phyloP scores from a whole-genome alignment of 768 basidiomycete species.

The Lanmaoa pseudosensibilis region DNA sequence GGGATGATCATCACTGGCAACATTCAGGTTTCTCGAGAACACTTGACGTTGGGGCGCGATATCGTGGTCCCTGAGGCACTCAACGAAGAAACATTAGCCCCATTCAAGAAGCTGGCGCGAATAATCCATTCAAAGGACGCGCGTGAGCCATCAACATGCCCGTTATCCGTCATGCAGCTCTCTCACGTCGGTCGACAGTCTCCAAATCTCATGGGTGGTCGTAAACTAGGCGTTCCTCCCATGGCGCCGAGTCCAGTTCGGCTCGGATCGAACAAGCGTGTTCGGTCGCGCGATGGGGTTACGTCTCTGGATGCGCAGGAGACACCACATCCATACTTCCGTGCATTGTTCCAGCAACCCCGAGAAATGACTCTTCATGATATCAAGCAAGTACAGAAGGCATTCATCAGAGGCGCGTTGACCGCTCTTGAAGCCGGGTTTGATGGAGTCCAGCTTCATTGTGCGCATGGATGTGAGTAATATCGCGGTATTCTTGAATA shows the following conservation, averaged over 20 bases:
- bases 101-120: conserved; percentile 51
- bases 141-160: conserved; percentile 7
- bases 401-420: conserved; percentile 67
- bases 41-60: conserved; percentile 74
- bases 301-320: conserved; percentile 5
- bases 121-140: conserved; percentile 45
- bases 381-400: conserved; percentile 56
- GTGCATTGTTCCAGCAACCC: conserved; percentile 63
- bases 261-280: conserved; percentile 37
- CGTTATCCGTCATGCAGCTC: conserved; percentile 76
- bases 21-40: conserved; percentile 61
- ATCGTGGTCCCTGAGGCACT: conserved; percentile 53
- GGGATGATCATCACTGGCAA: conserved; percentile 91
- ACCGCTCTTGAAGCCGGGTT: conserved; percentile 70
- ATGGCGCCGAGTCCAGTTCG: conserved; percentile 69
- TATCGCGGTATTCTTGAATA: neutral
- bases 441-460: conserved; percentile 86
- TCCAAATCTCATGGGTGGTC: conserved; percentile 65
- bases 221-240: conserved; percentile 58
- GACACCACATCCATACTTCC: conserved; percentile 29
- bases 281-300: conserved; percentile 5
- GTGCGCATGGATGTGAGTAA: conserved; percentile 78
- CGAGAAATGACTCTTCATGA: conserved; percentile 56
- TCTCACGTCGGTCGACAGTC: conserved; percentile 86
- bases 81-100: conserved; percentile 42